These are phyloP conservation scores for Claviceps spartinae DNA, from an alignment of 2,329 filamentous ascomycete genomes.

Conservation along the genomic window DNA sequence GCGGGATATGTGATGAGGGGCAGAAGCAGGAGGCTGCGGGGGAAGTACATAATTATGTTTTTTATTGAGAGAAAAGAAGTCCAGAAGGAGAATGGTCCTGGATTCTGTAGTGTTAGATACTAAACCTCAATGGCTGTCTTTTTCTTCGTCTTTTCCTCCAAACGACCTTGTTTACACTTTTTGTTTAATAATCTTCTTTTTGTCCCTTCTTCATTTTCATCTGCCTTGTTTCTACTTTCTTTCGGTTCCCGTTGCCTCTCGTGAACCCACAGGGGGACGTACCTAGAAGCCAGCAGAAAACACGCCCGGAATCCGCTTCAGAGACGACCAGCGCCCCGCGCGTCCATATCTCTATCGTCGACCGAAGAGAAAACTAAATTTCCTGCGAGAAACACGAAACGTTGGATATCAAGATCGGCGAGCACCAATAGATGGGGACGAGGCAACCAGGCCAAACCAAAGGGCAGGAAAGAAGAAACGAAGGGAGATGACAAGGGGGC, in stretches of 20 bases:
- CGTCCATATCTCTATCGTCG: neutral
- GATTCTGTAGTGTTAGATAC: neutral
- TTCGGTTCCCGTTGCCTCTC: neutral
- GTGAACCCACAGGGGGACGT: neutral
- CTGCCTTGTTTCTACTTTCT: too few relatives aligned
- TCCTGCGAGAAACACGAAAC: too few relatives aligned
- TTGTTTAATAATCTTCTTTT: neutral
- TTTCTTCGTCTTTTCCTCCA: neutral
- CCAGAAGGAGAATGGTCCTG: neutral
- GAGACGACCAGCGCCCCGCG: constrained; percentile 8
- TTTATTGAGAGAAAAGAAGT: neutral
- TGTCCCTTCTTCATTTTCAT: neutral
- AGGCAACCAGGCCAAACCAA: neutral
- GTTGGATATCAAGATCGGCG: too few relatives aligned
- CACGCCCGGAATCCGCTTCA: constrained; percentile 3
- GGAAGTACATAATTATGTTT: constrained; percentile 22
- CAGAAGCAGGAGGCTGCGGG: constrained; percentile 10
- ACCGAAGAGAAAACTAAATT: neutral
- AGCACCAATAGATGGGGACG: too few relatives aligned
- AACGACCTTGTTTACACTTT: neutral
- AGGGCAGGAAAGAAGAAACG: neutral
- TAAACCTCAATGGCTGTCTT: neutral
- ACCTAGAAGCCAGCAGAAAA: constrained; percentile 8
- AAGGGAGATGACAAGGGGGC: neutral
- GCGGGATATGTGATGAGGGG: constrained; percentile 18